Conservation (phyloP, 192 early-diverging fungal species). For the Mortierella claussenii region DNA sequence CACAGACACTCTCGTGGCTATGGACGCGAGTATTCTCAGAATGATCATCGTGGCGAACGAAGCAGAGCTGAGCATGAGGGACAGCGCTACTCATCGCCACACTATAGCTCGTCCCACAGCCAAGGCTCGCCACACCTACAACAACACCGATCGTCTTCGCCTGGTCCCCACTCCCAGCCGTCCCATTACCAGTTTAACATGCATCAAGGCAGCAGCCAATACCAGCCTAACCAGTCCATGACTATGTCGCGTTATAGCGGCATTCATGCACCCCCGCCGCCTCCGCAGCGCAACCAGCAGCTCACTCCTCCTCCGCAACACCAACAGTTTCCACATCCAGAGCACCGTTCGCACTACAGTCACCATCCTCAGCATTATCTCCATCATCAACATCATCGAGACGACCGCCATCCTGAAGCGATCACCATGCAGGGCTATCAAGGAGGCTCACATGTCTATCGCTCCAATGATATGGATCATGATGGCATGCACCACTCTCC, state of each 20-base stretch:
- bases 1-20: conserved; percentile 6
- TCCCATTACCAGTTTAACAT: conserved; percentile 15
- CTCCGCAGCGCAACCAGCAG: conserved; percentile 2
- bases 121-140: conserved; percentile 1
- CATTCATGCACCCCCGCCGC: conserved; percentile 5
- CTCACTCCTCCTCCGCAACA: background rate
- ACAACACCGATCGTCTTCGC: conserved; percentile 1
- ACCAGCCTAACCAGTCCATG: conserved; percentile 35
- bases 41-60: background rate
- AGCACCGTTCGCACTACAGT: background rate
- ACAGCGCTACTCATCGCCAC: background rate
- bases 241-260: conserved; percentile 41
- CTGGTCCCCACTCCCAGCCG: background rate
- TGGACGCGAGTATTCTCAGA: background rate
- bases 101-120: conserved; percentile 12
- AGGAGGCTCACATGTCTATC: conserved; percentile 3
- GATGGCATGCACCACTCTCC: background rate
- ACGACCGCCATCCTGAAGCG: conserved; percentile 12
- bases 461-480: conserved; percentile 24
- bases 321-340: background rate
- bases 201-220: conserved; percentile 33
- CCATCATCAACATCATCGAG: background rate
- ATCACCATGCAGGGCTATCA: conserved; percentile 51
- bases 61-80: background rate
- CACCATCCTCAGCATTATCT: conserved; percentile 7